phyloP scores from a whole-genome alignment of 306 rosid species.

The Sindora glabra region DNA sequence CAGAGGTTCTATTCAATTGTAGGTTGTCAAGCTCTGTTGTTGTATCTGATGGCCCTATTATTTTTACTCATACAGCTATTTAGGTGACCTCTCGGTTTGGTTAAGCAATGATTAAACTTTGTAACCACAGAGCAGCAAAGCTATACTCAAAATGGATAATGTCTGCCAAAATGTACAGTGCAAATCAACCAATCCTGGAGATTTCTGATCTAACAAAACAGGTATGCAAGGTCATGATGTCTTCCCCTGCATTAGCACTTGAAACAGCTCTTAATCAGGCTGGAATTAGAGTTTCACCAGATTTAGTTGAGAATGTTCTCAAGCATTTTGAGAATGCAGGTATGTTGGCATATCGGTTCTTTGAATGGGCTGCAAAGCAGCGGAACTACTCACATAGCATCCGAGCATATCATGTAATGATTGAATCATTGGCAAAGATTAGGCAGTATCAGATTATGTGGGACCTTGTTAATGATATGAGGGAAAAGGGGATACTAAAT shows the following conservation, averaged over 20 bases:
- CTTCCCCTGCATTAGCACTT: conserved; percentile 41
- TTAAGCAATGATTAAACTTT: conserved; percentile 27
- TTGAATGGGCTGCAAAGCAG: conserved; percentile 73
- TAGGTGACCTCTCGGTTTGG: conserved; percentile 1
- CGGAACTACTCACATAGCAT: conserved; percentile 42
- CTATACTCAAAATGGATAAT: conserved; percentile 5
- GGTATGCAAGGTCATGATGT: conserved; percentile 53
- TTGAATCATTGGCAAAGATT: conserved; percentile 68
- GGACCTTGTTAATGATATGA: conserved; percentile 78
- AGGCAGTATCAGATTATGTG: conserved; percentile 81
- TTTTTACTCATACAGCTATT: neutral
- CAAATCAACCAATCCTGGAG: conserved; percentile 25
- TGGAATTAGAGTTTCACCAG: conserved; percentile 58
- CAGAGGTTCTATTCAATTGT: no score
- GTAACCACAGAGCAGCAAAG: neutral
- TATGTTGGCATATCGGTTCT: conserved; percentile 70
- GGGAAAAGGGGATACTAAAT: conserved; percentile 51
- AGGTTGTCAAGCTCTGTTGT: no score
- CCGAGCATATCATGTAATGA: conserved; percentile 71
- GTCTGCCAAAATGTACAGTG: conserved; percentile 24
- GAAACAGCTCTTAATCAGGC: conserved; percentile 73
- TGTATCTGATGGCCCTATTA: neutral
- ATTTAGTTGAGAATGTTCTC: conserved; percentile 63
- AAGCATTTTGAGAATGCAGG: conserved; percentile 69
- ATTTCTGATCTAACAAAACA: conserved; percentile 37